Conservation (phyloP, 768 basidiomycete genomes). For the Leccinum subgranulosum region DNA sequence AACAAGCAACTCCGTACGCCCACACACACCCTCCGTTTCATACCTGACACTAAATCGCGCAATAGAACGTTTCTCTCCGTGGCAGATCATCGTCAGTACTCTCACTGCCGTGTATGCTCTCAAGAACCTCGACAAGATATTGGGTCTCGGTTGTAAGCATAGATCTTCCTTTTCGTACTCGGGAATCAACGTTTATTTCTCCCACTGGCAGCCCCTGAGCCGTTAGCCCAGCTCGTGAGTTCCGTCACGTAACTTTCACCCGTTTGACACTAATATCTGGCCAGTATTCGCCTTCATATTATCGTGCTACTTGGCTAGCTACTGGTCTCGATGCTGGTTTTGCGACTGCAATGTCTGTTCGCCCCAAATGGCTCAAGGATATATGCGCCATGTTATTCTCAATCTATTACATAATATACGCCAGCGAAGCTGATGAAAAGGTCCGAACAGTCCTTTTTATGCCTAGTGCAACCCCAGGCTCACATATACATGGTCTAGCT, state of each 20-base stretch:
- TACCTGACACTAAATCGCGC: background rate
- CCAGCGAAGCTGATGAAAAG: conserved; percentile 95
- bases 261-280: conserved; percentile 4
- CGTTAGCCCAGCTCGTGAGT: conserved; percentile 80
- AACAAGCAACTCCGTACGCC: conserved; percentile 62
- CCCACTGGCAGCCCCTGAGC: conserved; percentile 74
- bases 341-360: conserved; percentile 90
- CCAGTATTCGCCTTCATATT: conserved; percentile 90
- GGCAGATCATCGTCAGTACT: conserved; percentile 88
- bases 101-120: conserved; percentile 81
- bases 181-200: background rate
- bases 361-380: conserved; percentile 89
- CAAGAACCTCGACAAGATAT: conserved; percentile 79
- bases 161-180: background rate
- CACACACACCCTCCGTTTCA: background rate
- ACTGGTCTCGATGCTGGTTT: conserved; percentile 98
- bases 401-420: conserved; percentile 83
- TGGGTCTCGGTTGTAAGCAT: conserved; percentile 69
- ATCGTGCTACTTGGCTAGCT: conserved; percentile 92
- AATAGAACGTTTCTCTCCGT: conserved; percentile 85
- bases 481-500: conserved; percentile 48
- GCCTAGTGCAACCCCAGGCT: background rate
- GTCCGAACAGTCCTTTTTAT: conserved; percentile 40
- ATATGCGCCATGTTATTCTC: conserved; percentile 83
- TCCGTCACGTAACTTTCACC: background rate